Conservation (phyloP, 2,329 filamentous ascomycete species). For the Fusarium begoniae region DNA sequence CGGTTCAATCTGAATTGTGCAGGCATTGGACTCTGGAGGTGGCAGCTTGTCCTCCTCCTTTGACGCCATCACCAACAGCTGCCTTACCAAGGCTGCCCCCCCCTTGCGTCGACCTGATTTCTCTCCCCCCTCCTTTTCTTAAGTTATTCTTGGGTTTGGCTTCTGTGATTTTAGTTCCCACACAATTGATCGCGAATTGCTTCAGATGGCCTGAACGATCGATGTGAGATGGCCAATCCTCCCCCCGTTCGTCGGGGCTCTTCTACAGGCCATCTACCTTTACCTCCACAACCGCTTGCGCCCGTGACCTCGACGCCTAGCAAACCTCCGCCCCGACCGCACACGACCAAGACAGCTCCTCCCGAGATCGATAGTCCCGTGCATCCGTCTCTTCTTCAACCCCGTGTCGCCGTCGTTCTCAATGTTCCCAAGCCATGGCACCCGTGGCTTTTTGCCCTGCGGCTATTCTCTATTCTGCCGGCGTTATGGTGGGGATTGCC, state of each 20-base stretch:
- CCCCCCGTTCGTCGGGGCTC: slow-evolving; percentile 40
- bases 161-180: not conserved
- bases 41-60: slow-evolving; percentile 25
- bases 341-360: slow-evolving; percentile 8
- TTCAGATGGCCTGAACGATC: slow-evolving; percentile 40
- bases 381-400: slow-evolving; percentile 67
- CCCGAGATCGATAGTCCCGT: slow-evolving; percentile 23
- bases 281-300: slow-evolving; percentile 27
- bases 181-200: not conserved
- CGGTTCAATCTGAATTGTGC: slow-evolving; percentile 10
- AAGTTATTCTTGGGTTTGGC: not conserved
- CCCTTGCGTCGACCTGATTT: slow-evolving; percentile 14
- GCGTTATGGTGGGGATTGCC: slow-evolving; percentile 77
- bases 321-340: slow-evolving; percentile 12
- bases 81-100: not conserved
- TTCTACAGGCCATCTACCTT: slow-evolving; percentile 37
- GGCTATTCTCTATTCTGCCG: slow-evolving; percentile 76
- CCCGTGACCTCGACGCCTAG: slow-evolving; percentile 13
- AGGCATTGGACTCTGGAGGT: not conserved
- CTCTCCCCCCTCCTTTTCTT: not conserved
- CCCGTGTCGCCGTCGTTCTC: slow-evolving; percentile 80
- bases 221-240: slow-evolving; percentile 41
- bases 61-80: slow-evolving; percentile 38
- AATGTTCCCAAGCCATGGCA: slow-evolving; percentile 79
- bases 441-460: slow-evolving; percentile 74